Evolutionary conservation across 1,139 yeast genomes (phyloP).

Genomic region (Pichia kudriavzevii): DNA sequence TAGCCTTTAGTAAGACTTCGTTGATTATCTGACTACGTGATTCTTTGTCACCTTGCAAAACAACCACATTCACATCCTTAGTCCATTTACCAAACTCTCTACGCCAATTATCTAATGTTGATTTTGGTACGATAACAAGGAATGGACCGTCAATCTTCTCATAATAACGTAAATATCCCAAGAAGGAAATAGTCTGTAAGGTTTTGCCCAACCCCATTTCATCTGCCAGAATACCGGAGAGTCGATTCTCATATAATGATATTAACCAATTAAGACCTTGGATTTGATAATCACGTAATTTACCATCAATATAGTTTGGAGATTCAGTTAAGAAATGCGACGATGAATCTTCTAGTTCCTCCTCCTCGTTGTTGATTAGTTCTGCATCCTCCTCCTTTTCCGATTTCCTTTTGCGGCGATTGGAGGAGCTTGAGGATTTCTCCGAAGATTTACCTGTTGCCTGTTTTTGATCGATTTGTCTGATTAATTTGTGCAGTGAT

Average conservation of each 20-base stretch:
- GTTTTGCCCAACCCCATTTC: constrained; percentile 99
- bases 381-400: constrained; percentile 94
- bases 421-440: constrained; percentile 10
- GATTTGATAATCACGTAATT: constrained; percentile 71
- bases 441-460: constrained; percentile 21
- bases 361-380: constrained; percentile 70
- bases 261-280: constrained; percentile 93
- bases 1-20: constrained; percentile 53
- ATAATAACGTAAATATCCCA: constrained; percentile 78
- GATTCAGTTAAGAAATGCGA: constrained; percentile 68
- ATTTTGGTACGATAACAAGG: constrained; percentile 87
- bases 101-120: constrained; percentile 92
- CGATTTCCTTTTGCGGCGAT: constrained; percentile 52
- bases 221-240: constrained; percentile 91
- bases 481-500: constrained; percentile 49
- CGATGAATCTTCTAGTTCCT: constrained; percentile 44
- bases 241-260: constrained; percentile 71
- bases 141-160: constrained; percentile 84
- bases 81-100: constrained; percentile 94
- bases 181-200: constrained; percentile 82
- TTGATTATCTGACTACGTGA: constrained; percentile 57
- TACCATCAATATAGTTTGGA: constrained; percentile 66
- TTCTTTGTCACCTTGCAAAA: constrained; percentile 83
- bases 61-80: constrained; percentile 84
- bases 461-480: constrained; percentile 43